phyloP scores from a whole-genome alignment of 306 rosid genomes.

The Chamaecrista fasciculata region DNA sequence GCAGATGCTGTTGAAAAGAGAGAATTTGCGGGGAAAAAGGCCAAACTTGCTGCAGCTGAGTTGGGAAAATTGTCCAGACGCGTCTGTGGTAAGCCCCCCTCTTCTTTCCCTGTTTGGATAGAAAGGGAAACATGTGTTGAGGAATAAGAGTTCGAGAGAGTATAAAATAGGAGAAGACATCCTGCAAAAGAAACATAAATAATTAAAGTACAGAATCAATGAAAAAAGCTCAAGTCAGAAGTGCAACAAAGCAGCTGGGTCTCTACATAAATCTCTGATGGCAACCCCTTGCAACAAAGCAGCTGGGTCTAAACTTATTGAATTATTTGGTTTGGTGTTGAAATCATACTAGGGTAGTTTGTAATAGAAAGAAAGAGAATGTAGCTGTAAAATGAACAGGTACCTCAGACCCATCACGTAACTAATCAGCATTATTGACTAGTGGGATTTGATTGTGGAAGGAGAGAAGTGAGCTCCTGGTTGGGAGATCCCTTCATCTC shows the following conservation, averaged over 20 bases:
- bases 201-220: not conserved
- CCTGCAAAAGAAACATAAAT: not conserved
- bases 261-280: not conserved
- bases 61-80: slow-evolving; percentile 76
- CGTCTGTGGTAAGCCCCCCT: slow-evolving; percentile 66
- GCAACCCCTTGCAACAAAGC: not conserved
- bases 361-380: too few relatives aligned
- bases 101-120: not conserved
- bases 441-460: too few relatives aligned
- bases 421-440: too few relatives aligned
- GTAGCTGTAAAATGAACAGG: too few relatives aligned
- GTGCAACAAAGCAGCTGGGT: not conserved
- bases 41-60: slow-evolving; percentile 97
- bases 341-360: too few relatives aligned
- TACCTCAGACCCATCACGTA: too few relatives aligned
- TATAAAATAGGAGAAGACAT: not conserved
- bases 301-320: too few relatives aligned
- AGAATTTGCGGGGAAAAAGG: slow-evolving; percentile 89
- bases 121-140: not conserved
- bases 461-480: too few relatives aligned
- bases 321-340: too few relatives aligned
- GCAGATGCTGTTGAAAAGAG: slow-evolving; percentile 76
- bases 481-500: too few relatives aligned
- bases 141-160: too few relatives aligned
- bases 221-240: not conserved